Conservation (phyloP, 108 stramenopile genomes). For the Skeletonema menzelii region DNA sequence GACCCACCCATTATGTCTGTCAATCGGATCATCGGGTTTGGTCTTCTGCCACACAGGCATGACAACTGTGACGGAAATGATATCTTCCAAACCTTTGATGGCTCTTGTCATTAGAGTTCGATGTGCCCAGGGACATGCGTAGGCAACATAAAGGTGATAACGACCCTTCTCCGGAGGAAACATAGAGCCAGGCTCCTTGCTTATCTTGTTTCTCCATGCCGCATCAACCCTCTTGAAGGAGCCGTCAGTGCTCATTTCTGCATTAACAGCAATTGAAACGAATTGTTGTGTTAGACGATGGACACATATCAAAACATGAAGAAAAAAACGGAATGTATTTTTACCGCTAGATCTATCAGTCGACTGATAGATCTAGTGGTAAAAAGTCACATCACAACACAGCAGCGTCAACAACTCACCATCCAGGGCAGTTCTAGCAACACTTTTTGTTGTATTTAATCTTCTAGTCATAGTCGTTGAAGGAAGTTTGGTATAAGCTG, state of each 20-base stretch:
- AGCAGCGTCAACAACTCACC: too few relatives aligned
- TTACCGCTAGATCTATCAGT: too few relatives aligned
- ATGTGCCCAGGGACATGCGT: conserved; percentile 84
- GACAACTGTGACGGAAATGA: conserved; percentile 80
- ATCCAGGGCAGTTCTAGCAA: too few relatives aligned
- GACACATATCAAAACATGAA: too few relatives aligned
- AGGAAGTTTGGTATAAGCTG: too few relatives aligned
- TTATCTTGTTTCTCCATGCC: conserved; percentile 64
- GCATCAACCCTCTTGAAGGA: conserved; percentile 54
- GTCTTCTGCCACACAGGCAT: conserved; percentile 89
- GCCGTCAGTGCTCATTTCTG: conserved; percentile 41
- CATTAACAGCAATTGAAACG: conserved; percentile 11
- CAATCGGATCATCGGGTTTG: conserved; percentile 69
- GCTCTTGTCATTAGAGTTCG: conserved; percentile 84
- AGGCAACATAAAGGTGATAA: conserved; percentile 79
- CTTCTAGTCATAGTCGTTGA: too few relatives aligned
- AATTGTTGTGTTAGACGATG: too few relatives aligned
- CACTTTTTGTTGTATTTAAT: too few relatives aligned
- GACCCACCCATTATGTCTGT: conserved; percentile 93
- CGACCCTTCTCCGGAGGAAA: conserved; percentile 75
- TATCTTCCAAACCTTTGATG: conserved; percentile 90
- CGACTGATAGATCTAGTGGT: too few relatives aligned
- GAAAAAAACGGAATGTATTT: too few relatives aligned
- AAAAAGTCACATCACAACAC: too few relatives aligned
- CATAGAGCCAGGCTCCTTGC: conserved; percentile 45